phyloP scores from a whole-genome alignment of 2,329 filamentous ascomycete species.

The Ceratocystis eucalypticola region DNA sequence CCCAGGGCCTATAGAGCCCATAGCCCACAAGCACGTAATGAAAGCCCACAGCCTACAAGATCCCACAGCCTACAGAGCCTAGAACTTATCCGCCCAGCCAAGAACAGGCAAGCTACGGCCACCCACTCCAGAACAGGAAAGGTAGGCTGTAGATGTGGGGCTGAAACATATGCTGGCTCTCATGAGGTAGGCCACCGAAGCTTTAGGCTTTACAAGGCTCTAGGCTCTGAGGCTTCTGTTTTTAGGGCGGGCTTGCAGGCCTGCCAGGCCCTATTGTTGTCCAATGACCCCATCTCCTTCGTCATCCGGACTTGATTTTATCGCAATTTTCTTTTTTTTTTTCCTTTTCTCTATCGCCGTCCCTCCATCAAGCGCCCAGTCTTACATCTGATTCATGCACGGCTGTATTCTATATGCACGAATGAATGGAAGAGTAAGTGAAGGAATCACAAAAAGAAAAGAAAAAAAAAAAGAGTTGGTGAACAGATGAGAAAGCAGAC shows the following conservation, averaged over 20 bases:
- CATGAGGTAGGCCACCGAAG: neutral
- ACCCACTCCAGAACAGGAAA: neutral
- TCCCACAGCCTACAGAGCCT: neutral
- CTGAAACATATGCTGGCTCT: neutral
- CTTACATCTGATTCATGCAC: neutral
- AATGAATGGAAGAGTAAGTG: neutral
- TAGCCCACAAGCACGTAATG: neutral
- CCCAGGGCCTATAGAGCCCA: constrained; percentile 1
- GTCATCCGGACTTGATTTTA: neutral
- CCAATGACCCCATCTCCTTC: neutral
- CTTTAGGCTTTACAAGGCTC: neutral
- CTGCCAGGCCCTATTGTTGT: neutral
- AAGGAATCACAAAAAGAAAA: neutral
- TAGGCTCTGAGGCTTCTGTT: neutral
- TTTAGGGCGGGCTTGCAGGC: neutral
- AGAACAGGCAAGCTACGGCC: neutral
- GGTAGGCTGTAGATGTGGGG: neutral
- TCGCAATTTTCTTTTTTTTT: neutral
- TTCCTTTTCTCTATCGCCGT: neutral
- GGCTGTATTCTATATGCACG: neutral
- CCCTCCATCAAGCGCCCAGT: neutral
- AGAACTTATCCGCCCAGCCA: neutral
- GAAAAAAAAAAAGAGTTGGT: too few relatives aligned
- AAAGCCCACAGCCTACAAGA: neutral
- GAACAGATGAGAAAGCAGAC: too few relatives aligned